Evolutionary conservation across 106 monocot species (phyloP).

Genomic region (Alisma plantagoaquatica): DNA sequence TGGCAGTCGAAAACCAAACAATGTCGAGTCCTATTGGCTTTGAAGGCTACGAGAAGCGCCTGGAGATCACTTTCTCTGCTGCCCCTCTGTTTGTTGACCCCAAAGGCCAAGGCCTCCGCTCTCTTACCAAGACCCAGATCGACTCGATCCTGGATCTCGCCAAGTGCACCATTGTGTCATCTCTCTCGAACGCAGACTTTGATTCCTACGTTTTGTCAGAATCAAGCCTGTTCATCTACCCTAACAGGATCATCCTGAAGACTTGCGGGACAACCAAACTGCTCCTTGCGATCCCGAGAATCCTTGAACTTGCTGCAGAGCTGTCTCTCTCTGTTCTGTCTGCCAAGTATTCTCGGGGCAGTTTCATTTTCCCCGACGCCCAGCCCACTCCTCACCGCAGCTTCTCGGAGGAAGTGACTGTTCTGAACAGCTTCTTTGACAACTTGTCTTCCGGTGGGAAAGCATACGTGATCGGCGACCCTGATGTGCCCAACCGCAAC

Average conservation of each 20-base stretch:
- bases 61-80: conserved; percentile 68
- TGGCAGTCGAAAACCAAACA: conserved; percentile 16
- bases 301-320: conserved; percentile 47
- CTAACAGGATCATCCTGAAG: conserved; percentile 65
- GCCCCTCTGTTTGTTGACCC: conserved; percentile 34
- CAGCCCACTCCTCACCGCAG: conserved; percentile 12
- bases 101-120: conserved; percentile 56
- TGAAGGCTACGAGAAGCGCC: conserved; percentile 87
- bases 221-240: conserved; percentile 83
- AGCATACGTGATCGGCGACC: conserved; percentile 10
- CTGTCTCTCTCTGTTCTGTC: conserved; percentile 40
- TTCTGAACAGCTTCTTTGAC: conserved; percentile 7
- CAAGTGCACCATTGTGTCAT: conserved; percentile 61
- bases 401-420: conserved; percentile 12
- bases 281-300: conserved; percentile 51
- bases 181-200: conserved; percentile 74
- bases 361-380: conserved; percentile 57
- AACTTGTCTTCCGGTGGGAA: conserved; percentile 6
- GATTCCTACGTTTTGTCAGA: conserved; percentile 92
- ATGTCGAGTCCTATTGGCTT: conserved; percentile 54
- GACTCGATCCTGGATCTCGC: conserved; percentile 62
- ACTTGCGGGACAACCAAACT: conserved; percentile 88
- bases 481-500: conserved; percentile 28
- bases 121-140: conserved; percentile 55
- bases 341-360: conserved; percentile 72